Base-by-base conservation (phyloP, 2,329 filamentous ascomycete species). In the Purpureocillium takamizusanense region DNA sequence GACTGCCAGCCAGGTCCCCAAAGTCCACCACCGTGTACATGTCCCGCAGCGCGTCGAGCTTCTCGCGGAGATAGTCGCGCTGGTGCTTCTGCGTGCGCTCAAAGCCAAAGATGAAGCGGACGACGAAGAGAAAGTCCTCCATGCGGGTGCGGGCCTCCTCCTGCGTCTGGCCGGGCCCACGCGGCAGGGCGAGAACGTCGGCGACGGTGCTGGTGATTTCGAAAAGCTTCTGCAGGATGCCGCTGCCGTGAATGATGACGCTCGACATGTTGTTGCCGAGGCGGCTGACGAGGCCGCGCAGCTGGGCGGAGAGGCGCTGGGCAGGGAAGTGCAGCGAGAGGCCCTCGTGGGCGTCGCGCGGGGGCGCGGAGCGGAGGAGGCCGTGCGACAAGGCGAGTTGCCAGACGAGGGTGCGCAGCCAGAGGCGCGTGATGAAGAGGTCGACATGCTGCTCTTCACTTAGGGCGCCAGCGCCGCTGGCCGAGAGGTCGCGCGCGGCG, bases 121-220 rank as follows among this genome's bases (percentile, higher is more conserved):
- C 66, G 38, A 75, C 55, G 36, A 70, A 73, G 7, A 71, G 49
- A 42, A 75, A 72, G 44, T 77, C 73, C 38, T 74, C 66, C 33
- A 76, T 66, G 13, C 69, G 60, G 4, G 65, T 58, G 5, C 60
- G 57, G 2, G 65, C 66, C 23, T 72, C 69, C 30, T 68, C 61
- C 4, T 66, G 52, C 8, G 48, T 51, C 39, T 56, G 36, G 17
- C 46, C 43, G 0, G 65, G 62, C 1, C 61, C 62, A 7, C 64
- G 60, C 0, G 70, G 68, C 12, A 76, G 56, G 33, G 72, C 69
- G 16, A 77, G 62, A 2, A 78, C 74, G 45, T 78, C 74, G 8
- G 73, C 72, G 33, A 78, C 72, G 2, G 72, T 76, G 49, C 72
- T 74, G 0, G 72, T 71, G 43, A 78, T 74, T 47, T 78, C 74